Conservation (phyloP, 805 yeast species). For the Zygoascus bituminiphila region DNA sequence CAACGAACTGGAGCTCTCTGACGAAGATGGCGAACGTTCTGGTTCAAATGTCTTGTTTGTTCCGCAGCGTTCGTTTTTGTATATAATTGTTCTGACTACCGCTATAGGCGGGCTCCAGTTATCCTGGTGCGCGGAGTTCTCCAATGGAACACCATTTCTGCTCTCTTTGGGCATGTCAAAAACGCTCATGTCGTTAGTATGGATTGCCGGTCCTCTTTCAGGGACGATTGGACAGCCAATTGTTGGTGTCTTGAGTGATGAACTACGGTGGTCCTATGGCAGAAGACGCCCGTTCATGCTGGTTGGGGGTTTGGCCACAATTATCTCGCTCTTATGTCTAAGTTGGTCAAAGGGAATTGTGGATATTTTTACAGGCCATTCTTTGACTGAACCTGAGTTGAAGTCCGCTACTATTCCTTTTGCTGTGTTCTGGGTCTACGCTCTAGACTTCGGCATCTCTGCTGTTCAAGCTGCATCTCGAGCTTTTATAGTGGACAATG, state of each 20-base stretch:
- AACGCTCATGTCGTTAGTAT: constrained; percentile 45
- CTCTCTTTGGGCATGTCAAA: constrained; percentile 56
- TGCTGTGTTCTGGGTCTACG: constrained; percentile 46
- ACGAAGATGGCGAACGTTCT: no score
- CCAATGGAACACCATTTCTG: constrained; percentile 54
- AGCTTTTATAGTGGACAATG: constrained; percentile 55
- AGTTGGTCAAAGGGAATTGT: constrained; percentile 40
- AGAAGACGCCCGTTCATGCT: constrained; percentile 51
- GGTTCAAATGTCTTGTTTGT: no score
- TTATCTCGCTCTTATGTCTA: constrained; percentile 36
- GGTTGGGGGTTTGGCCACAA: constrained; percentile 44
- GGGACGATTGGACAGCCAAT: constrained; percentile 60
- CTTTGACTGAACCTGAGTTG: constrained; percentile 19
- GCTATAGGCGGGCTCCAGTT: constrained; percentile 52
- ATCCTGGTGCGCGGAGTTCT: constrained; percentile 60
- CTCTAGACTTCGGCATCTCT: constrained; percentile 49
- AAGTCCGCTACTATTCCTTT: constrained; percentile 36
- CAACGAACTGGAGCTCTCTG: no score
- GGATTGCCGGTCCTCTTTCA: constrained; percentile 62
- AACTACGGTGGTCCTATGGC: constrained; percentile 38
- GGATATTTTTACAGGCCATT: constrained; percentile 22
- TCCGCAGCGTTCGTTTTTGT: constrained; percentile 23
- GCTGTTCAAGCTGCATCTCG: constrained; percentile 54
- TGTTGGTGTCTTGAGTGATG: constrained; percentile 51
- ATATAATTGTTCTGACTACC: constrained; percentile 39